Conservation (phyloP, 176 grass and related monocot species). For the Rhipidocladum racemiflorum region DNA sequence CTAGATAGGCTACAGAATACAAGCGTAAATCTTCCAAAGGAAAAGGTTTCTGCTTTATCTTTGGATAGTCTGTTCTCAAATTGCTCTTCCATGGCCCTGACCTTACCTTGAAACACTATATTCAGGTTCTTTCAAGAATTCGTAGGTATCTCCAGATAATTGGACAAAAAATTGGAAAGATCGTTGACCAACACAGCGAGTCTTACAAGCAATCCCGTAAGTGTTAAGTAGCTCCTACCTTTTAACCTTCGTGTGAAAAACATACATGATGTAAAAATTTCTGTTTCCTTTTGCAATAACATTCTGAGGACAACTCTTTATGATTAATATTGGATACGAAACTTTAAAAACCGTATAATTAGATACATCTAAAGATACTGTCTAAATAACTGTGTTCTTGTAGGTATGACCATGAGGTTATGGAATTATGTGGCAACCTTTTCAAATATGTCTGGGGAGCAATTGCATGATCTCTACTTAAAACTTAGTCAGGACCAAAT, state of each 20-base stretch:
- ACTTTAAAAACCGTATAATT: background rate
- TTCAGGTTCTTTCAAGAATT: slow-evolving; percentile 97
- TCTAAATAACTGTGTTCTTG: slow-evolving; percentile 36
- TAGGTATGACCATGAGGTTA: slow-evolving; percentile 91
- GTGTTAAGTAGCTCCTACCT: slow-evolving; percentile 18
- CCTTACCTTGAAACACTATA: slow-evolving; percentile 23
- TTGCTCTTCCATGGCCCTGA: background rate
- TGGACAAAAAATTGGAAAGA: slow-evolving; percentile 84
- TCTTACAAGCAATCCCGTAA: slow-evolving; percentile 93
- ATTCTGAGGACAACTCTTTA: background rate
- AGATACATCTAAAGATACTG: background rate
- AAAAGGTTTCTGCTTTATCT: slow-evolving; percentile 67
- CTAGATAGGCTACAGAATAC: slow-evolving; percentile 92
- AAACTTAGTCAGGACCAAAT: slow-evolving; percentile 85
- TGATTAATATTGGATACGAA: background rate
- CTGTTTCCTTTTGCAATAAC: background rate
- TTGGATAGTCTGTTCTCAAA: slow-evolving; percentile 17
- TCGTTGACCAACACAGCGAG: slow-evolving; percentile 76
- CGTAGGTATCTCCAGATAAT: slow-evolving; percentile 91
- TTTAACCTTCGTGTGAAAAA: background rate
- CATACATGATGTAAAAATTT: background rate
- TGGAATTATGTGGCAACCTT: slow-evolving; percentile 97
- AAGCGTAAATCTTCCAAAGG: slow-evolving; percentile 89
- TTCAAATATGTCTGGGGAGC: slow-evolving; percentile 91
- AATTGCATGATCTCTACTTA: slow-evolving; percentile 76